Conservation (phyloP, 2,329 filamentous ascomycete genomes). For the Botryotinia calthae region DNA sequence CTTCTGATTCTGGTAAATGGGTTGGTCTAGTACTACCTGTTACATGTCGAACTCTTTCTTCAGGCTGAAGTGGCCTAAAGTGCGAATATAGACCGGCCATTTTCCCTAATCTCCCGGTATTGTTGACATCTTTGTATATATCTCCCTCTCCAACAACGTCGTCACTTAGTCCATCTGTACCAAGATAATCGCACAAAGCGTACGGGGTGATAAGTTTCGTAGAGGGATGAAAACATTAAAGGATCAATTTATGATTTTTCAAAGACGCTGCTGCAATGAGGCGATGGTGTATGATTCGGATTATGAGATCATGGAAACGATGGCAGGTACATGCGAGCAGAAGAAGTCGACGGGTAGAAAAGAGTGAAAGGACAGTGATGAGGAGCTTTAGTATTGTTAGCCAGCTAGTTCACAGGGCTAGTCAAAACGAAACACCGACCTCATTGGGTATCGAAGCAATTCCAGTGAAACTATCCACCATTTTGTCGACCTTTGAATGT, state of each 20-base stretch:
- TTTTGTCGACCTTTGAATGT: constrained; percentile 17
- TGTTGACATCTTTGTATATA: constrained; percentile 25
- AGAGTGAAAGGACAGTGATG: constrained; percentile 48
- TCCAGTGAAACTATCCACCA: constrained; percentile 22
- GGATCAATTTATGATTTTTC: constrained; percentile 61
- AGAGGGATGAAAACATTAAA: constrained; percentile 76
- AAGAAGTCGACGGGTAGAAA: constrained; percentile 53
- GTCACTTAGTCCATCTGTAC: constrained; percentile 55
- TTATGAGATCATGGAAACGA: constrained; percentile 61
- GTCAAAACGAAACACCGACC: constrained; percentile 22
- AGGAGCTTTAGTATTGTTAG: constrained; percentile 45
- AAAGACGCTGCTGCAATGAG: constrained; percentile 58
- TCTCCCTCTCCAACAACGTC: constrained; percentile 41
- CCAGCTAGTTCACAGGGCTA: background rate
- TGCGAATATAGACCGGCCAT: constrained; percentile 64
- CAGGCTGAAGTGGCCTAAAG: constrained; percentile 62
- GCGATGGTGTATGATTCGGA: constrained; percentile 63
- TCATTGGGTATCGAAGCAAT: constrained; percentile 32
- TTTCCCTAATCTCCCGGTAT: constrained; percentile 43
- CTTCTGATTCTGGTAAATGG: constrained; percentile 33
- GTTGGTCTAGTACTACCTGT: constrained; percentile 41
- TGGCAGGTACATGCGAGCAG: constrained; percentile 57
- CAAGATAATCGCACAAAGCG: constrained; percentile 65
- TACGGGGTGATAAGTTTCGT: constrained; percentile 67
- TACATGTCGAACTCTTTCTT: constrained; percentile 42